Evolutionary conservation across 2,329 filamentous ascomycete genomes (phyloP).

Genomic region (Apiospora hydei): DNA sequence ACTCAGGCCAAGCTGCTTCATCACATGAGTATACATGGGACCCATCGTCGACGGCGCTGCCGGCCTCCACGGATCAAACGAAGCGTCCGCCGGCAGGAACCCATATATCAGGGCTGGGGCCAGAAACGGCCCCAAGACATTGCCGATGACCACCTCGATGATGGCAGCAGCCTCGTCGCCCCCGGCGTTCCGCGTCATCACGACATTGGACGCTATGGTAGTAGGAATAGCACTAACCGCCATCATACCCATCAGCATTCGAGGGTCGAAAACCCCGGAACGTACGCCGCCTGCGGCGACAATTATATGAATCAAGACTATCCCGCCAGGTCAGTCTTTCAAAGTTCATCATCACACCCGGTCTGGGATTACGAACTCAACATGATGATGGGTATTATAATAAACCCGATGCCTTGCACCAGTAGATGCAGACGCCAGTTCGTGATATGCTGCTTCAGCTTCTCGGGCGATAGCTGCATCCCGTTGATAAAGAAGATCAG

Average conservation of each 20-base stretch:
- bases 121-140: conserved; percentile 72
- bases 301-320: conserved; percentile 55
- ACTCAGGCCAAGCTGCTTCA: conserved; percentile 72
- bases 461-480: conserved; percentile 69
- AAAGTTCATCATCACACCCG: too few species aligned
- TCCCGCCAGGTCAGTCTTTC: neutral
- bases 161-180: conserved; percentile 72
- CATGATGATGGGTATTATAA: conserved; percentile 69
- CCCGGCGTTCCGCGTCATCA: conserved; percentile 74
- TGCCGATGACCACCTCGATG: conserved; percentile 74
- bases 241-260: conserved; percentile 72
- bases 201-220: conserved; percentile 75
- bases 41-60: conserved; percentile 60
- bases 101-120: conserved; percentile 69
- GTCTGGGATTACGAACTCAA: conserved; percentile 54
- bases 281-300: conserved; percentile 55
- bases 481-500: conserved; percentile 77
- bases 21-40: conserved; percentile 70
- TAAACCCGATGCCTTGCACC: conserved; percentile 72
- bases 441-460: conserved; percentile 66
- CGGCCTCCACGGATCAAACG: conserved; percentile 64
- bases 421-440: conserved; percentile 74
- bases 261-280: conserved; percentile 66
- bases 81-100: conserved; percentile 60
- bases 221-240: conserved; percentile 74